Conservation (phyloP, 2,329 filamentous ascomycete genomes). For the Ophiostoma tasmaniense region DNA sequence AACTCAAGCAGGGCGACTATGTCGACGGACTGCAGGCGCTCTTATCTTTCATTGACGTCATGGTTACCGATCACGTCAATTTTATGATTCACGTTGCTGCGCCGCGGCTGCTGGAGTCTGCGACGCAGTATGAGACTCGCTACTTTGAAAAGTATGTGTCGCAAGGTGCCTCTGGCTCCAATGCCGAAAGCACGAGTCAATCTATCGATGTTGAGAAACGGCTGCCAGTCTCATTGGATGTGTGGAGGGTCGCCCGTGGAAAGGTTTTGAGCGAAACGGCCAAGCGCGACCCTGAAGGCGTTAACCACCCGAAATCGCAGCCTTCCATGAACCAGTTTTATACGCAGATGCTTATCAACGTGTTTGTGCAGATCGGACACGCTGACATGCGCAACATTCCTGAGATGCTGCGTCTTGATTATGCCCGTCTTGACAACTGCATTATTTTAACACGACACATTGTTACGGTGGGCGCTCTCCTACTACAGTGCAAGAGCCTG, state of each 20-base stretch:
- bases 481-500: slow-evolving; percentile 74
- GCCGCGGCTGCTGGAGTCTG: slow-evolving; percentile 62
- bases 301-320: slow-evolving; percentile 52
- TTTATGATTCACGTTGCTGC: slow-evolving; percentile 66
- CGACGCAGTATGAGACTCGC: slow-evolving; percentile 65
- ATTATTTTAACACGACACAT: slow-evolving; percentile 54
- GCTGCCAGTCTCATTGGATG: slow-evolving; percentile 52
- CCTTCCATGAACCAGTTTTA: slow-evolving; percentile 65
- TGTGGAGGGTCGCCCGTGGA: slow-evolving; percentile 50
- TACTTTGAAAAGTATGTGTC: slow-evolving; percentile 56
- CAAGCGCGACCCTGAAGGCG: slow-evolving; percentile 59
- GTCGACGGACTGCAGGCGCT: slow-evolving; percentile 70
- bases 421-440: slow-evolving; percentile 51
- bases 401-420: slow-evolving; percentile 65
- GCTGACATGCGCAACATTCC: slow-evolving; percentile 45
- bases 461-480: slow-evolving; percentile 63
- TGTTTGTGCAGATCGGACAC: slow-evolving; percentile 57
- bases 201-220: slow-evolving; percentile 33
- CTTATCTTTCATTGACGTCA: slow-evolving; percentile 65
- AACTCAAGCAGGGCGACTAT: slow-evolving; percentile 52
- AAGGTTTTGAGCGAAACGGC: slow-evolving; percentile 58
- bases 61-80: slow-evolving; percentile 75
- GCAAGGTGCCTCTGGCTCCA: slow-evolving; percentile 28
- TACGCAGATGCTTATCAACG: slow-evolving; percentile 64
- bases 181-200: slow-evolving; percentile 29